phyloP scores from a whole-genome alignment of 352 stramenopile species.

The Globisporangium canariense region DNA sequence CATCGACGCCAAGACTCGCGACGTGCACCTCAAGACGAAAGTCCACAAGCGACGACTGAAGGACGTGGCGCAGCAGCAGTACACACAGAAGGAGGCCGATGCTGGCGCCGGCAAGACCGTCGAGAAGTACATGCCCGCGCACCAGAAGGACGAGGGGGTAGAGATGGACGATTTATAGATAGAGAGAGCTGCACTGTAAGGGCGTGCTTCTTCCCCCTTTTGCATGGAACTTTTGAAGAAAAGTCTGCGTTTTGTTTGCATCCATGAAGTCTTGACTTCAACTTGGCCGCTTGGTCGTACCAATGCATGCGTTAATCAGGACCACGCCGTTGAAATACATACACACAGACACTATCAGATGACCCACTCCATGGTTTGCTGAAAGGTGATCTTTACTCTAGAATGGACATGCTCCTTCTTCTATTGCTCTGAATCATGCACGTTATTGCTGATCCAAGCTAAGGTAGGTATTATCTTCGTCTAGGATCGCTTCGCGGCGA shows the following conservation, averaged over 20 bases:
- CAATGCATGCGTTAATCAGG: neutral
- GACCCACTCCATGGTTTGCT: too few relatives aligned
- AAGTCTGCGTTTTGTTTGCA: neutral
- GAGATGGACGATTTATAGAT: slow-evolving; percentile 68
- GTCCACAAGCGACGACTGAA: slow-evolving; percentile 88
- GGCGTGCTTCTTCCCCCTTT: neutral
- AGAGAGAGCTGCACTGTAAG: neutral
- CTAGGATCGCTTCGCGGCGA: slow-evolving; percentile 17
- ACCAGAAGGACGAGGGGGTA: slow-evolving; percentile 27
- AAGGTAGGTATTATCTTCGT: neutral
- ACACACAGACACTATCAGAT: too few relatives aligned
- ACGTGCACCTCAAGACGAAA: slow-evolving; percentile 80
- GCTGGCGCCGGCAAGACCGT: slow-evolving; percentile 63
- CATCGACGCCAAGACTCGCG: slow-evolving; percentile 74
- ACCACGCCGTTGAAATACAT: too few relatives aligned
- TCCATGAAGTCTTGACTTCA: neutral
- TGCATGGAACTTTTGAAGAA: neutral
- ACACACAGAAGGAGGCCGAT: slow-evolving; percentile 84
- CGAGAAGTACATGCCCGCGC: slow-evolving; percentile 67
- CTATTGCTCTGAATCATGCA: neutral
- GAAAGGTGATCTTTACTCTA: too few relatives aligned
- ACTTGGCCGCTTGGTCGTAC: neutral
- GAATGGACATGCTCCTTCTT: neutral
- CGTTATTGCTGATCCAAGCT: neutral
- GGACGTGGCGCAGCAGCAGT: slow-evolving; percentile 88